Conservation (phyloP, 1,284 basidiomycete genomes). For the Pseudozyma flocculosa region DNA sequence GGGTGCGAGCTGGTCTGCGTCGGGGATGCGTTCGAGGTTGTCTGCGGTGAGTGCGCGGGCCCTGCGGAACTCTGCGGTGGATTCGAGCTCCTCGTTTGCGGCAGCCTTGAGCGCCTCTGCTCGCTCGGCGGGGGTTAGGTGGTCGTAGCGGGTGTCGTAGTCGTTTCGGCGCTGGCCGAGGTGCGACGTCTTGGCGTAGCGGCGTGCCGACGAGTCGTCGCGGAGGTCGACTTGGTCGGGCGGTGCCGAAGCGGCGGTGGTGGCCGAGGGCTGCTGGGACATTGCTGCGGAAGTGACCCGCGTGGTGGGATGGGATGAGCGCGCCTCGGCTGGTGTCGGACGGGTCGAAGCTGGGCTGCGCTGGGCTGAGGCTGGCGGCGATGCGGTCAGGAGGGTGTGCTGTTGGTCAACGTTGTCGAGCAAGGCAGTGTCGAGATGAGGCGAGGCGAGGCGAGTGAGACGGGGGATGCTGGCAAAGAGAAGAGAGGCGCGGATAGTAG, state of each 20-base stretch:
- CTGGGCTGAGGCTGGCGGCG: no score
- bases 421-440: no score
- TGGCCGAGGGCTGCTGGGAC: slow-evolving; percentile 5
- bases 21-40: slow-evolving; percentile 53
- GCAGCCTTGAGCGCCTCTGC: slow-evolving; percentile 1
- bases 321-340: no score
- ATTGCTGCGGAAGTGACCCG: neutral
- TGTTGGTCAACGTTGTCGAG: no score
- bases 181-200: slow-evolving; percentile 39
- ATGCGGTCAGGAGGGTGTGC: no score
- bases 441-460: no score
- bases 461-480: no score
- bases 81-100: slow-evolving; percentile 4
- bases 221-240: slow-evolving; percentile 21
- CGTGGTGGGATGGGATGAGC: no score
- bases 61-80: slow-evolving; percentile 30
- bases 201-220: slow-evolving; percentile 36
- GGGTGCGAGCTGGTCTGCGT: slow-evolving; percentile 54
- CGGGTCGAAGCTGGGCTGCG: no score
- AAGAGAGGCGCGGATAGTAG: no score
- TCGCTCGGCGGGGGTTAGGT: neutral
- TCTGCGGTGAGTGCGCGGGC: slow-evolving; percentile 47
- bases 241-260: no score
- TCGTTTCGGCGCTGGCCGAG: slow-evolving; percentile 11
- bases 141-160: neutral